Percentiles rank a stretch among this genome's conserved stretches.
These are phyloP conservation scores for Dictyophora rubrovolvata DNA, from an alignment of 768 basidiomycete species.

Conservation along the genomic window DNA sequence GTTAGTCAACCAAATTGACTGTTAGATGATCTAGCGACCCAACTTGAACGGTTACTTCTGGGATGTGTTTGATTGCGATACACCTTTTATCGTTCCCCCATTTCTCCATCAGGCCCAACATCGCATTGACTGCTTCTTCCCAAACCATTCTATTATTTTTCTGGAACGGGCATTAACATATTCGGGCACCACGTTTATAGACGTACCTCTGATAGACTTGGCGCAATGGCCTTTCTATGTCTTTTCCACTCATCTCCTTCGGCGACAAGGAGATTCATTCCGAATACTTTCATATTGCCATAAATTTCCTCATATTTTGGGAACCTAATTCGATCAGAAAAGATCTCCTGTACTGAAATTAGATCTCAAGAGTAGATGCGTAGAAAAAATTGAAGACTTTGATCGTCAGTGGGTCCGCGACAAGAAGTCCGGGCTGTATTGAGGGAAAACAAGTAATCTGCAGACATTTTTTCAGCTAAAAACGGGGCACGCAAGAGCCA, in stretches of 20 bases:
- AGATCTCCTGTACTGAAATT: slow-evolving; percentile 33
- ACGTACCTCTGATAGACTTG: slow-evolving; percentile 55
- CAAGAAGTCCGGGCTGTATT: background rate
- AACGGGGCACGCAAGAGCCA: too few relatives aligned
- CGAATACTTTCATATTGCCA: slow-evolving; percentile 36
- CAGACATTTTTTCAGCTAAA: background rate
- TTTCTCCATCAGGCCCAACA: slow-evolving; percentile 35
- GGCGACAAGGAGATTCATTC: slow-evolving; percentile 51
- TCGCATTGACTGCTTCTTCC: slow-evolving; percentile 34
- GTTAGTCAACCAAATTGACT: background rate
- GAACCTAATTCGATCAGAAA: slow-evolving; percentile 38
- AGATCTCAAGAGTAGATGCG: background rate
- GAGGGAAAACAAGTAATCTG: background rate
- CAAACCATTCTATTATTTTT: slow-evolving; percentile 35
- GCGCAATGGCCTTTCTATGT: slow-evolving; percentile 52
- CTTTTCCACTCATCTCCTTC: slow-evolving; percentile 60
- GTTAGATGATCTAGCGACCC: slow-evolving; percentile 7
- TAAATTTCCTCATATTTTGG: slow-evolving; percentile 47
- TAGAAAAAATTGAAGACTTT: background rate
- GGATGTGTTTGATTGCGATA: slow-evolving; percentile 33
- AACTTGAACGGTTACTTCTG: slow-evolving; percentile 47
- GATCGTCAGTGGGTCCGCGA: slow-evolving; percentile 7
- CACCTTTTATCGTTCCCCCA: slow-evolving; percentile 35
- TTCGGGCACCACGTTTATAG: background rate
- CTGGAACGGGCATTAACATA: slow-evolving; percentile 4